Base-by-base conservation (phyloP, 2,329 filamentous ascomycete species). In the Colletotrichum zoysiae region DNA sequence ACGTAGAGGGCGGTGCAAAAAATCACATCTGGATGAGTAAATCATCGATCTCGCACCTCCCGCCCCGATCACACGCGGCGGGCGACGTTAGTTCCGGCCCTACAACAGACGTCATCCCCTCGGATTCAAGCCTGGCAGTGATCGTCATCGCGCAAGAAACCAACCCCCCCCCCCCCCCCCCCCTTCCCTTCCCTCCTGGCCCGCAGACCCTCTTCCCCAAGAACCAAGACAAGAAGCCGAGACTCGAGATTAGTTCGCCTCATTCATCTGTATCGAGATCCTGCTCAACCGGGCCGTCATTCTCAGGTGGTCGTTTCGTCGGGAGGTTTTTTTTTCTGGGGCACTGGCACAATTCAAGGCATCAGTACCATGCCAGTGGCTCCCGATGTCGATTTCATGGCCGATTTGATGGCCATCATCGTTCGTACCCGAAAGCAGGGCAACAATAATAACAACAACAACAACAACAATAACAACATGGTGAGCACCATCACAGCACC, bases 21-120 rank as follows among this genome's bases (percentile, higher is more conserved):
- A 60, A 51, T 51, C 61, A 51, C 33, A 71, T 69, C 69, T 69
- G 65, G 69, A 71, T 64, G 65, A 8, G 30, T 48, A 59, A 69
- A 69, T 60, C 60, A 33, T 66, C 70, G 70, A 73, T 73, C 67
- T 66, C 67, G 40, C 70, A 73, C 56, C 50, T 57, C 55, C 60
- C 53, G 51, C 40, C 60, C 70, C 70, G 67, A 73, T 73, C 67
- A 71, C 67, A 58, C 44, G 65, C 59, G 65, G 53, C 59, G 58
- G 65, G 51, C 59, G 53, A 59, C 55, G 30, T 59, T 69, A 71
- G 65, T 71, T 30, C 59, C 59, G 69, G 58, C 57, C 55, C 59
- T 64, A 59, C 62, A 69, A 64, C 65, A 69, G 53, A 71, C 69
- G 65, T 71, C 69, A 71, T 69, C 65, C 51, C 53, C 46, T 68